These are phyloP conservation scores for Halenospora varia DNA, from an alignment of 495 filamentous ascomycete genomes.

Conservation along the genomic window DNA sequence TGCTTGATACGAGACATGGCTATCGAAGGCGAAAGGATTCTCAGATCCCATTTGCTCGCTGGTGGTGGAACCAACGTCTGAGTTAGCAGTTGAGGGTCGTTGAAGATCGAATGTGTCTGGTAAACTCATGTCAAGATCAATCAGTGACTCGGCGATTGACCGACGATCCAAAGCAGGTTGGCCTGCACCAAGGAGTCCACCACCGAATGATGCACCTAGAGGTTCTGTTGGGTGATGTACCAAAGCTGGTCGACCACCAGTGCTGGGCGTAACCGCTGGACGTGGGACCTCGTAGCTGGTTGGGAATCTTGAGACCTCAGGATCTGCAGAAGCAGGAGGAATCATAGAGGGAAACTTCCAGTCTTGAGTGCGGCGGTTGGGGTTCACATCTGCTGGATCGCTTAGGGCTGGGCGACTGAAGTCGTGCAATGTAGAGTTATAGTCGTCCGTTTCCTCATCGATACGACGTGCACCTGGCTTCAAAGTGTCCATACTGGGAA, in stretches of 20 bases:
- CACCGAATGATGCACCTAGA: constrained; percentile 36
- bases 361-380: constrained; percentile 51
- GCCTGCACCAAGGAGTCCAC: constrained; percentile 11
- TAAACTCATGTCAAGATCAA: constrained; percentile 47
- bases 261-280: constrained; percentile 21
- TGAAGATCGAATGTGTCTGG: constrained; percentile 26
- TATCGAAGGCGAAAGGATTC: constrained; percentile 51
- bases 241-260: constrained; percentile 38
- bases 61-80: constrained; percentile 33
- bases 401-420: constrained; percentile 44
- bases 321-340: constrained; percentile 43
- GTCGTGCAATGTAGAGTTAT: constrained; percentile 26
- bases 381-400: constrained; percentile 44
- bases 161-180: constrained; percentile 4
- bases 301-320: constrained; percentile 45
- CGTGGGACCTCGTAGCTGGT: constrained; percentile 11
- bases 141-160: constrained; percentile 17
- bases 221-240: constrained; percentile 49
- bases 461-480: constrained; percentile 33
- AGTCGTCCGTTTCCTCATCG: constrained; percentile 34
- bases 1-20: constrained; percentile 45
- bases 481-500: constrained; percentile 57
- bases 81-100: constrained; percentile 51
- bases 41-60: constrained; percentile 26
- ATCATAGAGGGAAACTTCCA: constrained; percentile 58